Percentiles rank a stretch among this genome's conserved stretches.
Evolutionary conservation across 345 rosid genomes (phyloP).

Genomic region (Linum lewisii): DNA sequence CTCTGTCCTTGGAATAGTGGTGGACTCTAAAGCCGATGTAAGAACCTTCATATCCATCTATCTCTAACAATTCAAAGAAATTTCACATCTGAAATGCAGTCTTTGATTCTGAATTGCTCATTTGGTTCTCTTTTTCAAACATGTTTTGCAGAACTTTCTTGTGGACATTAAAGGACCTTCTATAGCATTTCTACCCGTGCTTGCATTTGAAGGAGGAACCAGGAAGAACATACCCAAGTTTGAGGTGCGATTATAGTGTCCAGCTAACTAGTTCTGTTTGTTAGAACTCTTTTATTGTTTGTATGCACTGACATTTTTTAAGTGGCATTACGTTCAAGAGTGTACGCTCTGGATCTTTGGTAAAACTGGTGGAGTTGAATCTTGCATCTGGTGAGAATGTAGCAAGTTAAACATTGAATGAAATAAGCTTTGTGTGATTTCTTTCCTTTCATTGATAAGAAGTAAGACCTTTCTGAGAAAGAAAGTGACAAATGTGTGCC

Average conservation of each 20-base stretch:
- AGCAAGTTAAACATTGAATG: not conserved
- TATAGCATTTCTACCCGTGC: slow-evolving; percentile 60
- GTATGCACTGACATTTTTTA: not conserved
- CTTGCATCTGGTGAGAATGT: not conserved
- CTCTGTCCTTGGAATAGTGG: slow-evolving; percentile 71
- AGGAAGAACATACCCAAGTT: slow-evolving; percentile 69
- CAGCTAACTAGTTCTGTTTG: too few species aligned
- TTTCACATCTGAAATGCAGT: too few species aligned
- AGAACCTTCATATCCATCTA: slow-evolving; percentile 20
- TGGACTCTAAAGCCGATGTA: slow-evolving; percentile 69
- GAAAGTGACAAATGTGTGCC: too few species aligned
- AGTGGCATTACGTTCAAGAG: not conserved
- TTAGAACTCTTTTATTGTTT: not conserved
- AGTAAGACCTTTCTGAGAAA: not conserved
- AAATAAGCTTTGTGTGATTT: not conserved
- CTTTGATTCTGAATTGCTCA: not conserved
- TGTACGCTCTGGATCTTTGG: not conserved
- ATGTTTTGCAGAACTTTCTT: slow-evolving; percentile 41
- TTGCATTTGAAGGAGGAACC: slow-evolving; percentile 88
- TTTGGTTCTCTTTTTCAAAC: not conserved
- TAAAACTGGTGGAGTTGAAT: not conserved
- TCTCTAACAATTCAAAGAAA: too few species aligned
- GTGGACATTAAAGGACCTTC: slow-evolving; percentile 76
- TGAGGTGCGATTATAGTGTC: slow-evolving; percentile 26
- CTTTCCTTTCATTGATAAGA: not conserved